Percentiles rank a stretch among this genome's conserved stretches.
Conservation (phyloP, 1,139 yeast species). For the Candida tetrigidarum region DNA sequence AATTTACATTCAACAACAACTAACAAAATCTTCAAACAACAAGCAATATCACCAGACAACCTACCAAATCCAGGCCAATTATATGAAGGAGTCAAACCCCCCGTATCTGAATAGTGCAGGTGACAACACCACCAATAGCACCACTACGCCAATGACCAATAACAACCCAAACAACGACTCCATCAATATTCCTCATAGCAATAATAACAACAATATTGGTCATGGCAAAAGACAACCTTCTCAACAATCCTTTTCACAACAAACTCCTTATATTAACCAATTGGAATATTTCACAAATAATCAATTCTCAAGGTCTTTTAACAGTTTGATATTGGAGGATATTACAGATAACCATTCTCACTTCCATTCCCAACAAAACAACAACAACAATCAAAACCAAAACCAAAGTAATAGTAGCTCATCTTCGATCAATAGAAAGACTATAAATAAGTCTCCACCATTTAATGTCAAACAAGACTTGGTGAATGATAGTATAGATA, state of each 20-base stretch:
- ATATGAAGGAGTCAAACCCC: conserved; percentile 9
- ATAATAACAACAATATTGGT: conserved; percentile 5
- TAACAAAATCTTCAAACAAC: not conserved
- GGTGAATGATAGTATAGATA: conserved; percentile 32
- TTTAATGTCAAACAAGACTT: conserved; percentile 42
- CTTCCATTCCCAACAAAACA: not conserved
- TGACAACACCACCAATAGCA: not conserved
- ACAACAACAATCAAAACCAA: not conserved
- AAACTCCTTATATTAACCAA: conserved; percentile 18
- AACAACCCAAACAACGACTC: conserved; percentile 7
- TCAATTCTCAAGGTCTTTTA: conserved; percentile 49
- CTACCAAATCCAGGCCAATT: too few relatives aligned
- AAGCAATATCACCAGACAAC: too few relatives aligned
- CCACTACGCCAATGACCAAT: conserved; percentile 8
- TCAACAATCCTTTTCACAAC: conserved; percentile 11
- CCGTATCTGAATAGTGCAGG: conserved; percentile 8
- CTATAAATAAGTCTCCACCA: conserved; percentile 48
- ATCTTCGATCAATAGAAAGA: conserved; percentile 16
- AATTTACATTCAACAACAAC: not conserved
- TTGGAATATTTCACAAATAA: conserved; percentile 45
- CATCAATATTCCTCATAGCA: conserved; percentile 7
- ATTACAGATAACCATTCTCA: conserved; percentile 1
- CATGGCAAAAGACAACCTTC: conserved; percentile 2
- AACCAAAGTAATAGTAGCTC: not conserved
- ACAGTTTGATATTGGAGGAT: conserved; percentile 49